phyloP scores from a whole-genome alignment of 1,139 yeast species.

The Suhomyces chickasaworum region DNA sequence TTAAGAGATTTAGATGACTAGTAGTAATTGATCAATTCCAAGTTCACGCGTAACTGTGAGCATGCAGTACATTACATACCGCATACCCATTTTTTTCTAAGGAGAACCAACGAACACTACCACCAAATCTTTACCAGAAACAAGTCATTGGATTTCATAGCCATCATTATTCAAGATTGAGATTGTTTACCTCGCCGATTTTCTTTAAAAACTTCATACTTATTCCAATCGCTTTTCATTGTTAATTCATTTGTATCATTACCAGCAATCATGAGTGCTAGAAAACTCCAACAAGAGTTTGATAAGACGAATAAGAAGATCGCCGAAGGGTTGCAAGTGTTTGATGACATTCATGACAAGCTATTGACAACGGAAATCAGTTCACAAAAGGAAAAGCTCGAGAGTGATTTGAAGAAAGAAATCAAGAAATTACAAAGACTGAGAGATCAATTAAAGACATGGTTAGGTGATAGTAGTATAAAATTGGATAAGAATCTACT shows the following conservation, averaged over 20 bases:
- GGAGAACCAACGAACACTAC: slow-evolving; percentile 7
- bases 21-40: no score
- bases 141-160: not conserved
- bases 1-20: no score
- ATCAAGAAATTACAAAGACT: slow-evolving; percentile 92
- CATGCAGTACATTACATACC: slow-evolving; percentile 4
- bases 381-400: slow-evolving; percentile 92
- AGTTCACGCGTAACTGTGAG: not conserved
- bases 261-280: slow-evolving; percentile 39
- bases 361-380: slow-evolving; percentile 78
- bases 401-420: slow-evolving; percentile 90
- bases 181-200: not conserved
- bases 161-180: not conserved
- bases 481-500: slow-evolving; percentile 79
- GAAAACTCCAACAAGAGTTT: slow-evolving; percentile 70
- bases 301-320: slow-evolving; percentile 96
- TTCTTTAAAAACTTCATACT: not conserved
- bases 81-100: slow-evolving; percentile 5
- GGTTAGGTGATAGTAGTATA: slow-evolving; percentile 91
- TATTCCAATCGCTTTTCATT: not conserved
- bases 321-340: slow-evolving; percentile 85
- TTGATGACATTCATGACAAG: slow-evolving; percentile 86
- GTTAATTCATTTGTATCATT: not conserved
- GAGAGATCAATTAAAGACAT: slow-evolving; percentile 93
- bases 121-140: not conserved